Evolutionary conservation across 352 stramenopile species (phyloP).

Genomic region (Pythium scleroteichum): DNA sequence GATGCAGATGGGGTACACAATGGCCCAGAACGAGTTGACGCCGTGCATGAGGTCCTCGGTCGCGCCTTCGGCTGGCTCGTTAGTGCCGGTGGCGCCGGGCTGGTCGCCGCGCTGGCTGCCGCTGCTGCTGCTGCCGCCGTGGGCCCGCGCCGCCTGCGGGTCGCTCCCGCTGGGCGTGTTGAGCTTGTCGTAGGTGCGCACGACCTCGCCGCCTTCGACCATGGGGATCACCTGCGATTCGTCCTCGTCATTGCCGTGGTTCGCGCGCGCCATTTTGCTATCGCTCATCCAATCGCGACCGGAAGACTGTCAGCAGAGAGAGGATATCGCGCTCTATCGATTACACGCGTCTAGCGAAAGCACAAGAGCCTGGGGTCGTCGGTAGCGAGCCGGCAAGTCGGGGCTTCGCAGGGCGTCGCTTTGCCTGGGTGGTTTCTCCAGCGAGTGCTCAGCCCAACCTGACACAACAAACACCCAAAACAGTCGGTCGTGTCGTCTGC

Average conservation of each 20-base stretch:
- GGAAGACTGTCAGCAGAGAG: conserved; percentile 2
- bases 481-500: conserved; percentile 17
- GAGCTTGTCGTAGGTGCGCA: conserved; percentile 61
- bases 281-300: conserved; percentile 8
- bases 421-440: not conserved
- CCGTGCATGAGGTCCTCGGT: conserved; percentile 83
- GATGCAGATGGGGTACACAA: conserved; percentile 79
- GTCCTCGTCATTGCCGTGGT: conserved; percentile 14
- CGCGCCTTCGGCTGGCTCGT: conserved; percentile 23
- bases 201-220: conserved; percentile 27
- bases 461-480: not conserved
- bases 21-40: conserved; percentile 88
- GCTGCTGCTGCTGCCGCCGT: conserved; percentile 3
- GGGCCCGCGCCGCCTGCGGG: conserved; percentile 13
- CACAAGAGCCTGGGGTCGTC: not conserved
- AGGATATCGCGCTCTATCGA: not conserved
- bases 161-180: conserved; percentile 40
- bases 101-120: conserved; percentile 2
- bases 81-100: not conserved
- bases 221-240: conserved; percentile 37
- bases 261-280: conserved; percentile 12
- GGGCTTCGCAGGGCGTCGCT: not conserved
- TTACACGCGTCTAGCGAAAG: not conserved
- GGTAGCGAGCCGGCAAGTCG: not conserved
- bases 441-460: not conserved